These are phyloP conservation scores for Pugionium dolabratum DNA, from an alignment of 345 rosid genomes.

Conservation along the genomic window DNA sequence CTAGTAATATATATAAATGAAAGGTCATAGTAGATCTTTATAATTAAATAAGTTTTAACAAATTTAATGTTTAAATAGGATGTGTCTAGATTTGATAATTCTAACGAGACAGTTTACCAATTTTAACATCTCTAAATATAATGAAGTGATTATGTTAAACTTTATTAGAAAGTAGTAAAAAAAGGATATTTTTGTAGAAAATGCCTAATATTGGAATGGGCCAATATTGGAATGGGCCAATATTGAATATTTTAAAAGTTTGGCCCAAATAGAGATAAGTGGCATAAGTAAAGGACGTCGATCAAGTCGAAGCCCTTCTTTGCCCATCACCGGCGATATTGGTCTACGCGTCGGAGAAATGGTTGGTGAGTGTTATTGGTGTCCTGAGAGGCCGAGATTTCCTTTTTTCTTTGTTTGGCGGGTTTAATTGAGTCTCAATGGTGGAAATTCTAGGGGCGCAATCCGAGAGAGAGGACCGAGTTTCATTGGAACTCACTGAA, in stretches of 20 bases:
- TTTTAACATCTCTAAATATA: too few species aligned
- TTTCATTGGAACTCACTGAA: conserved; percentile 75
- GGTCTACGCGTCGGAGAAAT: conserved; percentile 27
- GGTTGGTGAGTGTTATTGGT: conserved; percentile 37
- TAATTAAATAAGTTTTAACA: too few species aligned
- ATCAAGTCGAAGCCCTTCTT: not conserved
- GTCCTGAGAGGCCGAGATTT: not conserved
- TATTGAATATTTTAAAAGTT: not conserved
- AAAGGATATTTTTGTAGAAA: too few species aligned
- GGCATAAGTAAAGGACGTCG: conserved; percentile 26
- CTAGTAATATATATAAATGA: too few species aligned
- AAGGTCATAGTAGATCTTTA: too few species aligned
- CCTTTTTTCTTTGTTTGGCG: not conserved
- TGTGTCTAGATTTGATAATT: too few species aligned
- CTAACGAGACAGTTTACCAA: too few species aligned
- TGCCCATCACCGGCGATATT: conserved; percentile 23
- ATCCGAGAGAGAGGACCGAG: conserved; percentile 67
- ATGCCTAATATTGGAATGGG: too few species aligned
- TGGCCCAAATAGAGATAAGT: conserved; percentile 4
- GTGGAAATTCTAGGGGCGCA: conserved; percentile 38
- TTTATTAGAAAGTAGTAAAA: too few species aligned
- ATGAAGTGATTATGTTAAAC: too few species aligned
- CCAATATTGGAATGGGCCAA: not conserved
- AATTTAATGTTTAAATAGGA: too few species aligned
- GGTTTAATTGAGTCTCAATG: not conserved